Conservation (phyloP, 2,329 filamentous ascomycete genomes). For the Diplodia seriata region DNA sequence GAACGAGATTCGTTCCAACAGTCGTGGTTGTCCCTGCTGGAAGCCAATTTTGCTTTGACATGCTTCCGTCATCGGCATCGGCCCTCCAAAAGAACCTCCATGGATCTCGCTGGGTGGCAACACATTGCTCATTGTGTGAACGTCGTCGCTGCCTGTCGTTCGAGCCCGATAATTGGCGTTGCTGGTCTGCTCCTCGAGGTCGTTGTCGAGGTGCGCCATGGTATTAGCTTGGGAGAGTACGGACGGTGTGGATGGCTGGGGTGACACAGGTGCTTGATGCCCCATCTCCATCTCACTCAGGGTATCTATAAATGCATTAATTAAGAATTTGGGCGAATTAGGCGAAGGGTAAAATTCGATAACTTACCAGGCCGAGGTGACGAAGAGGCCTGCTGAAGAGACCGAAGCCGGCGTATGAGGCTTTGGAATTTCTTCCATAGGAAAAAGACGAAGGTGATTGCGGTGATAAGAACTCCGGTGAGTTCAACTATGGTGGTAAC, state of each 20-base stretch:
- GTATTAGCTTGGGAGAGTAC: no score
- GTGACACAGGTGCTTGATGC: no score
- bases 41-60: no score
- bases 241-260: not conserved
- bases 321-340: fast-evolving
- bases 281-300: not conserved
- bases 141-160: not conserved
- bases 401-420: not conserved
- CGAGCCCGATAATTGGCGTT: fast-evolving
- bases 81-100: not conserved
- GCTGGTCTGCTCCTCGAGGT: not conserved
- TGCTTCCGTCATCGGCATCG: not conserved
- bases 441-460: no score
- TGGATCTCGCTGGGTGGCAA: not conserved
- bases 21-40: no score
- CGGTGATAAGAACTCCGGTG: no score
- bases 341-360: not conserved
- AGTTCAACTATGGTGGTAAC: no score
- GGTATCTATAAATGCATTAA: not conserved
- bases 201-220: no score
- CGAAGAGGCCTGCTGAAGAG: fast-evolving
- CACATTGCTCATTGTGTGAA: fast-evolving
- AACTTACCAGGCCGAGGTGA: not conserved
- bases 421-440: not conserved
- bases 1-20: no score